Percentiles rank a stretch among this genome's conserved stretches.
Conservation (phyloP, 2,329 filamentous ascomycete species). For the Monosporascus sp. region DNA sequence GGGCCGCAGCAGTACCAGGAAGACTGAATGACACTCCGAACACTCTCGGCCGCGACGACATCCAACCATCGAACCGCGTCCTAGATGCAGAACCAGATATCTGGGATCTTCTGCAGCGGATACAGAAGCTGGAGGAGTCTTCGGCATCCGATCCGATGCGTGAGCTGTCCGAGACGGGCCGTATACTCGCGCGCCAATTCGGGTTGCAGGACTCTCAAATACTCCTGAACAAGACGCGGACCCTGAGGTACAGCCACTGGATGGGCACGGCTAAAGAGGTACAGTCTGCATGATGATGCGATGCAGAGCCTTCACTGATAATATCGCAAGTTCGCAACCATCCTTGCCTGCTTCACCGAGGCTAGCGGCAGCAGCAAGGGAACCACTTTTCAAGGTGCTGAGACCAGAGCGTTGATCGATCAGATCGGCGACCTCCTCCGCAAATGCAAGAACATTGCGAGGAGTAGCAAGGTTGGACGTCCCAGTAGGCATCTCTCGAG, state of each 20-base stretch:
- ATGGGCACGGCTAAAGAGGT: conserved; percentile 28
- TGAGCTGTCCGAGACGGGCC: conserved; percentile 14
- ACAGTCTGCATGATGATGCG: conserved; percentile 1
- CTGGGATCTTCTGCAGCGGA: conserved; percentile 12
- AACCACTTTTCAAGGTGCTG: conserved; percentile 12
- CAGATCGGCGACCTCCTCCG: conserved; percentile 25
- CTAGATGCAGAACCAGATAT: conserved; percentile 10
- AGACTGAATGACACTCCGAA: conserved; percentile 2
- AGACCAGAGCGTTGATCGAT: conserved; percentile 17
- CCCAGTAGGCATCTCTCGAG: conserved; percentile 26
- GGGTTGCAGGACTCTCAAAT: conserved; percentile 24
- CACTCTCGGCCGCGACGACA: conserved; percentile 1
- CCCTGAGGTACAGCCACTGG: conserved; percentile 28
- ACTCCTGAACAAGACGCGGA: conserved; percentile 30
- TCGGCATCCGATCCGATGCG: conserved; percentile 9
- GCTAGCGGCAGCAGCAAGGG: conserved; percentile 14
- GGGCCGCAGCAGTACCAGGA: background rate
- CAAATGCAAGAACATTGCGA: conserved; percentile 30
- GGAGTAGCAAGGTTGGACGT: conserved; percentile 25
- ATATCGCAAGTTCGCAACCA: conserved; percentile 19
- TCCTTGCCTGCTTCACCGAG: conserved; percentile 24
- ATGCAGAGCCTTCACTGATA: conserved; percentile 3
- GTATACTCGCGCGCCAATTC: conserved; percentile 18
- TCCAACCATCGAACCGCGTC: background rate
- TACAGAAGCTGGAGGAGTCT: conserved; percentile 15